These are phyloP conservation scores for Amanita brunnescens DNA, from an alignment of 768 basidiomycete species.

Conservation along the genomic window DNA sequence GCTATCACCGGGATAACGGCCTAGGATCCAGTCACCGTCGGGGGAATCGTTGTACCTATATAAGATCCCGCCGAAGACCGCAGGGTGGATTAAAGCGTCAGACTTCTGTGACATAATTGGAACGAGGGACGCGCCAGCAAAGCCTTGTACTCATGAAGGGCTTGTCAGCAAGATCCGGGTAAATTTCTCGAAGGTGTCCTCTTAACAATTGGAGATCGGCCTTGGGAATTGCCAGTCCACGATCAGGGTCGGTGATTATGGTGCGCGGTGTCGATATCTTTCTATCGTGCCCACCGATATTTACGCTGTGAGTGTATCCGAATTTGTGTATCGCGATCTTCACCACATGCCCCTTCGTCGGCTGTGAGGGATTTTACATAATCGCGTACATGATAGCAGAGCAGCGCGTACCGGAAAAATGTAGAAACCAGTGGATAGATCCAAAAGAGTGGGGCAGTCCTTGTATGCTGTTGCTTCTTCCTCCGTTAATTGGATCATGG, in stretches of 20 bases:
- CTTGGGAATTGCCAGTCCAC: constrained; percentile 60
- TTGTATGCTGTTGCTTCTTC: constrained; percentile 61
- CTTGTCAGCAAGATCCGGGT: constrained; percentile 70
- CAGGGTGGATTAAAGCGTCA: neutral
- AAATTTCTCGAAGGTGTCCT: constrained; percentile 43
- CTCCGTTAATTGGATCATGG: constrained; percentile 61
- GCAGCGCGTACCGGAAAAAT: constrained; percentile 59
- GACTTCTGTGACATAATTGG: constrained; percentile 5
- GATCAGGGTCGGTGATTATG: constrained; percentile 45
- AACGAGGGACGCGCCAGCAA: constrained; percentile 61
- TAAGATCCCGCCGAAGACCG: neutral
- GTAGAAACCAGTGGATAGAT: constrained; percentile 72
- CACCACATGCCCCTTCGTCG: constrained; percentile 51
- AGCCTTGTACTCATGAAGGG: constrained; percentile 67
- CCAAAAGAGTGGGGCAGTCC: constrained; percentile 58
- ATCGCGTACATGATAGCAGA: neutral
- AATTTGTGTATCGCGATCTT: constrained; percentile 74
- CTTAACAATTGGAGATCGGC: constrained; percentile 42
- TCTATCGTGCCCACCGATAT: constrained; percentile 9
- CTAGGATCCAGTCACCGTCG: constrained; percentile 86
- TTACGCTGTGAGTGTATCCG: constrained; percentile 53
- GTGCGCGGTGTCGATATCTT: constrained; percentile 73
- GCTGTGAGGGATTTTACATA: neutral
- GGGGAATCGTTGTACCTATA: constrained; percentile 83
- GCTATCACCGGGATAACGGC: constrained; percentile 47